Evolutionary conservation across 2,329 filamentous ascomycete genomes (phyloP).

Genomic region (Drechslerella dactyloides): DNA sequence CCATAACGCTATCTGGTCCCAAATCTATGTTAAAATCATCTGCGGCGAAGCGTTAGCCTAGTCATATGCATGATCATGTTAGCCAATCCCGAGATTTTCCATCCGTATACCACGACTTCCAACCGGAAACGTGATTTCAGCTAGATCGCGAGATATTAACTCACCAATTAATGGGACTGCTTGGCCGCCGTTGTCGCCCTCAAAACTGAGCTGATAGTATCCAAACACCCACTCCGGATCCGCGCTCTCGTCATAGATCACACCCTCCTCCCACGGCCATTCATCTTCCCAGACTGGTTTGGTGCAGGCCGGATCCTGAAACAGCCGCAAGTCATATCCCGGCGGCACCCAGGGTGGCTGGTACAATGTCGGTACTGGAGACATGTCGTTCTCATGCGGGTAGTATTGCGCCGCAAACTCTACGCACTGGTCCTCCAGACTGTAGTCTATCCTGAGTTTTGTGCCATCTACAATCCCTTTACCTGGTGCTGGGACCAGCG

Average conservation of each 20-base stretch:
- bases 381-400: neutral
- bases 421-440: slow-evolving; percentile 9
- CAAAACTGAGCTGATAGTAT: slow-evolving; percentile 16
- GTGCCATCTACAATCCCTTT: slow-evolving; percentile 1
- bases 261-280: slow-evolving; percentile 23
- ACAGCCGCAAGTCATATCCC: slow-evolving; percentile 18
- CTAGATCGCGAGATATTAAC: no score
- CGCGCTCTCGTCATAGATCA: slow-evolving; percentile 1
- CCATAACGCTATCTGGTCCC: no score
- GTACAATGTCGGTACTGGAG: neutral
- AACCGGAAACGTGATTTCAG: no score
- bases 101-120: no score
- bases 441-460: slow-evolving; percentile 8
- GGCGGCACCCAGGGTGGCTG: neutral
- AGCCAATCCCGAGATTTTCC: no score
- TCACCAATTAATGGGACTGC: neutral
- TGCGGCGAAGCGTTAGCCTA: no score
- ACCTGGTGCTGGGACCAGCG: slow-evolving; percentile 18
- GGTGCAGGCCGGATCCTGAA: slow-evolving; percentile 16
- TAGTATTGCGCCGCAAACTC: slow-evolving; percentile 10
- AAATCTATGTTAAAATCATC: no score
- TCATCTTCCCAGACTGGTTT: slow-evolving; percentile 22
- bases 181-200: neutral
- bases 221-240: slow-evolving; percentile 1
- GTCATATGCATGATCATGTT: no score